Conservation (phyloP, 768 basidiomycete genomes). For the Boletellus ananas region DNA sequence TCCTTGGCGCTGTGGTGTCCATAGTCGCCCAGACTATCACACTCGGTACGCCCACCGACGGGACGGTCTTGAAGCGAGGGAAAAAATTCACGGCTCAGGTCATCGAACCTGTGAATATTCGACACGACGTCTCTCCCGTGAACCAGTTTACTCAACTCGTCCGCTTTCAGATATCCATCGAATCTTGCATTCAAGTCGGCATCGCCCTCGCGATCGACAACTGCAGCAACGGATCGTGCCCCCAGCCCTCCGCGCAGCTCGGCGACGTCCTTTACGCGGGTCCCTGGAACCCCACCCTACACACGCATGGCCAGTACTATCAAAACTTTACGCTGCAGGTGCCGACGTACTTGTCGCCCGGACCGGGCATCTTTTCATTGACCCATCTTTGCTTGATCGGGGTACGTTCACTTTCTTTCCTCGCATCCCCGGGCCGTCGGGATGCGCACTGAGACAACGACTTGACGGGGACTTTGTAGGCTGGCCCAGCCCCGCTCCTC, state of each 20-base stretch:
- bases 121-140: too few species aligned
- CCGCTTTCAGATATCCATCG: conserved; percentile 3
- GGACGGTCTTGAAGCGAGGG: conserved; percentile 15
- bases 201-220: conserved; percentile 18
- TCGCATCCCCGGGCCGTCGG: too few species aligned
- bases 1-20: conserved; percentile 5
- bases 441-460: too few species aligned
- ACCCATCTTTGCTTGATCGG: conserved; percentile 17
- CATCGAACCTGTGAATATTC: conserved; percentile 18
- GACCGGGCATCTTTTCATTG: conserved; percentile 15
- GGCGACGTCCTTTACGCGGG: conserved; percentile 21
- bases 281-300: conserved; percentile 8
- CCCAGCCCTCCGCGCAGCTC: conserved; percentile 11
- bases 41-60: conserved; percentile 20
- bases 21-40: conserved; percentile 28
- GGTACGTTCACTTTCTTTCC: not conserved
- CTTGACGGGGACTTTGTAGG: too few species aligned
- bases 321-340: conserved; percentile 18
- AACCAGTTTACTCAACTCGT: too few species aligned
- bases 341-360: conserved; percentile 9
- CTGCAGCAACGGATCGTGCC: conserved; percentile 16
- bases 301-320: conserved; percentile 12
- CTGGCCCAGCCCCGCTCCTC: too few species aligned
- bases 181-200: conserved; percentile 16
- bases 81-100: conserved; percentile 19